Base-by-base conservation (phyloP, 257 asterid genomes). In the Gynochthodes officinalis region DNA sequence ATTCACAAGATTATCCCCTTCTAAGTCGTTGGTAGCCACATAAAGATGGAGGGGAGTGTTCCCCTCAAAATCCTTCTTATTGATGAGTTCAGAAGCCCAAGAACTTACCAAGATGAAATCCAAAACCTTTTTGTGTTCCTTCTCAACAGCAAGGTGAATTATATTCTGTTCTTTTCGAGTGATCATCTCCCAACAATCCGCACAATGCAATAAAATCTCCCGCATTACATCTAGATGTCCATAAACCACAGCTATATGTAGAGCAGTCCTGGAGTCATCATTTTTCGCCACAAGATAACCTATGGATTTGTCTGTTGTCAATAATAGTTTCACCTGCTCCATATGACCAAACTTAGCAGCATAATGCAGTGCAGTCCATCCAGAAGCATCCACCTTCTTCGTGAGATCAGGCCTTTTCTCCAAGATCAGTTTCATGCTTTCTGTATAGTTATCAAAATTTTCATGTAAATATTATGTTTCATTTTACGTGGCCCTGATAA, bases 341-440 rank as follows among this genome's bases (percentile, higher is more conserved):
- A 0, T 21, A 53, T n/a, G 37, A 30, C 43, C 43, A 21, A 49
- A 64, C 10, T 30, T 15, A 1, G 78, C 78, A 19, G 77, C 74
- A 44, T 72, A 59, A 42, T 78, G 78, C 21, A 78, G 50, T 2
- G 82, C 50, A 16, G 40, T 73, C 66, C 69, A 78, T 37, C 78
- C 78, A 46, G 7, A 10, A 0, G 48, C 12, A n/a, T 77, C 81
- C 13, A 3, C 49, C n/a, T 57, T 9, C 61, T 37, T 58, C 16
- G 18, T 2, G 13, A 44, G 21, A 27, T 39, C 4, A 10, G 52
- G 52, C 21, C 12, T 25, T 30, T 64, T 25, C 19, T 39, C 30
- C 53, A 64, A 42, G 0, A 64, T 64, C 70, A n/a, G 7, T n/a
- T 37, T 42, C 12, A 23, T 42, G 53, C 35, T 1, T 12, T 42